These are phyloP conservation scores for Hyaloperonospora arabidopsidis DNA, from an alignment of 352 stramenopile genomes.

Conservation along the genomic window DNA sequence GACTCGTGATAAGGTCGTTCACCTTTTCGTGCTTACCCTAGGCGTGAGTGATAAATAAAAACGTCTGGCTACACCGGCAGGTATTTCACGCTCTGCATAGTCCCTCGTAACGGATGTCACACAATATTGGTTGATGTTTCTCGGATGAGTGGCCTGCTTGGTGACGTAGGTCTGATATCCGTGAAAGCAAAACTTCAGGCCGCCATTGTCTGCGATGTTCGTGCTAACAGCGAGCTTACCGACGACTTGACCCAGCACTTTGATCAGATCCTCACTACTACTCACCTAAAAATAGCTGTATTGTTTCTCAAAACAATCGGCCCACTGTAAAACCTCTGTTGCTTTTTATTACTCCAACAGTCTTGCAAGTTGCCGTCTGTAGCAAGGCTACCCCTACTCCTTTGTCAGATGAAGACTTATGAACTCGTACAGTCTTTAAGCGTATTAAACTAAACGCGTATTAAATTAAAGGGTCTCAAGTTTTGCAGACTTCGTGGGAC, in stretches of 20 bases:
- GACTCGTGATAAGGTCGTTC: slow-evolving; percentile 46
- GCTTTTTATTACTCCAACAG: slow-evolving; percentile 90
- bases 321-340: slow-evolving; percentile 55
- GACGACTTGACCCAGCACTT: slow-evolving; percentile 59
- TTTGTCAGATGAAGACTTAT: too few species aligned
- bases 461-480: too few species aligned
- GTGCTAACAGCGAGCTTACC: slow-evolving; percentile 72
- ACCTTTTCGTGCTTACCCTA: slow-evolving; percentile 62
- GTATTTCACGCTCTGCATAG: slow-evolving; percentile 16
- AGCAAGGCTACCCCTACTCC: too few species aligned
- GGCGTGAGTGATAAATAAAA: slow-evolving; percentile 78
- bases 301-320: slow-evolving; percentile 58
- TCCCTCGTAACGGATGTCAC: slow-evolving; percentile 8
- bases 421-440: too few species aligned
- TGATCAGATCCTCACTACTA: slow-evolving; percentile 32
- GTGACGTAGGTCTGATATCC: slow-evolving; percentile 44
- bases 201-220: slow-evolving; percentile 82
- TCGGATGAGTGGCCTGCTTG: slow-evolving; percentile 12
- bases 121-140: slow-evolving; percentile 15
- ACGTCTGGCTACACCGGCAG: slow-evolving; percentile 27
- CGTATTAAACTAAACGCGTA: too few species aligned
- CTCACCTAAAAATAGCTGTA: slow-evolving; percentile 45
- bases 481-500: too few species aligned
- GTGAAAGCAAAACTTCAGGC: slow-evolving; percentile 59
- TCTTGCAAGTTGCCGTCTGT: slow-evolving; percentile 87